A percentile compares a stretch with the other conserved stretches of the same genome.
These are phyloP conservation scores for Eimeria maxima DNA, from an alignment of 169 alveolate genomes.

Conservation along the genomic window DNA sequence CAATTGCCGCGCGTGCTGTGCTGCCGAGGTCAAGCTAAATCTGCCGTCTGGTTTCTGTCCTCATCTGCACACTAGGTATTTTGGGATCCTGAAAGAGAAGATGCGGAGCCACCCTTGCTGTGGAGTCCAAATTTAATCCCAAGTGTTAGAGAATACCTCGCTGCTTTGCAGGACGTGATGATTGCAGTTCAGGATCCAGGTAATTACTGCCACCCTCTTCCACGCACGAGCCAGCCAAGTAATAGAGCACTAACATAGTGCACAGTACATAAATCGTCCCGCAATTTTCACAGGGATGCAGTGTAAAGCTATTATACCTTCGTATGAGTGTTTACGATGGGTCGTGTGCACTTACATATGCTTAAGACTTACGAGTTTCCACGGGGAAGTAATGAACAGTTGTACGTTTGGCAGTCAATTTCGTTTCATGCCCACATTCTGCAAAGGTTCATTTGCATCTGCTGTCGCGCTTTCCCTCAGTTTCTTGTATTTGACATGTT, in stretches of 20 bases:
- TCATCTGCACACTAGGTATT: constrained; percentile 33
- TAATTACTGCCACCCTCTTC: not conserved
- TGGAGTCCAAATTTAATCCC: constrained; percentile 64
- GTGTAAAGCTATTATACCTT: not conserved
- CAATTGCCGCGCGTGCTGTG: not conserved
- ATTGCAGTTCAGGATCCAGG: constrained; percentile 84
- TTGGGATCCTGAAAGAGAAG: constrained; percentile 75
- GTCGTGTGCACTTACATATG: not conserved
- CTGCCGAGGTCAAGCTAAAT: not conserved
- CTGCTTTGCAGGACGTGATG: constrained; percentile 83
- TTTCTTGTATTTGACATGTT: not conserved
- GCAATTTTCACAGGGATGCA: not conserved
- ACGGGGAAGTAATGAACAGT: not conserved
- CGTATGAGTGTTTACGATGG: not conserved
- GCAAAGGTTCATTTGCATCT: not conserved
- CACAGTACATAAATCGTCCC: not conserved
- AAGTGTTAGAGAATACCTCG: constrained; percentile 63
- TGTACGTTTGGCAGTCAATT: not conserved
- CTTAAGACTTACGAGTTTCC: not conserved
- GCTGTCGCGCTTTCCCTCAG: not conserved
- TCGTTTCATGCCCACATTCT: not conserved
- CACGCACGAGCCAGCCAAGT: not conserved
- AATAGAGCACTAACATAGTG: not conserved
- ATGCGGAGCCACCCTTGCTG: constrained; percentile 50
- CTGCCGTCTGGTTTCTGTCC: not conserved